These are phyloP conservation scores for Dryas octopetala DNA, from an alignment of 306 rosid species.

Conservation along the genomic window DNA sequence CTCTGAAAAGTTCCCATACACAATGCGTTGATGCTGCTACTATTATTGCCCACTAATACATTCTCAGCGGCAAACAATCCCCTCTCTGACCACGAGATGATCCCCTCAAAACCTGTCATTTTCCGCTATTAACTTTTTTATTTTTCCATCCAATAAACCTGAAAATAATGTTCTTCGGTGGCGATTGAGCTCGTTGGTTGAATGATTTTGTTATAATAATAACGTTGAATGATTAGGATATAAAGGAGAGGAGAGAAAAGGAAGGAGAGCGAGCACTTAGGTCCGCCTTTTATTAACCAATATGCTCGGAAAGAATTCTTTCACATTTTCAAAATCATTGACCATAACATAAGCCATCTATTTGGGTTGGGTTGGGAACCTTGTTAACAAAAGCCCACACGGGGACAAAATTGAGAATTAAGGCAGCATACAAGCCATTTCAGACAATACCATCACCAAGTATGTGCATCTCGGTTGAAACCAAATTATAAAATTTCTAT, in stretches of 20 bases:
- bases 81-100: too few species aligned
- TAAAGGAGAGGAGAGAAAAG: neutral
- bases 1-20: too few species aligned
- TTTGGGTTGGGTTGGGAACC: too few species aligned
- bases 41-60: too few species aligned
- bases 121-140: too few species aligned
- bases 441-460: neutral
- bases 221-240: neutral
- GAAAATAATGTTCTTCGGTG: too few species aligned
- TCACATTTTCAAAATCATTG: neutral
- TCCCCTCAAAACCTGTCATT: too few species aligned
- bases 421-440: too few species aligned
- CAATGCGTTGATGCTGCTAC: too few species aligned
- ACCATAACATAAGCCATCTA: neutral
- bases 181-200: neutral
- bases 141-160: too few species aligned
- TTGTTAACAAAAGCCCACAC: neutral
- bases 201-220: neutral
- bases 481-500: constrained; percentile 36
- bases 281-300: neutral
- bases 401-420: neutral
- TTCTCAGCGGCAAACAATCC: too few species aligned
- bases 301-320: neutral
- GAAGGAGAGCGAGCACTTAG: neutral
- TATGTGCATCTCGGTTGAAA: constrained; percentile 23